Percentiles rank a stretch among this genome's conserved stretches.
Conservation (phyloP, 805 yeast species). For the Candida easanensis region DNA sequence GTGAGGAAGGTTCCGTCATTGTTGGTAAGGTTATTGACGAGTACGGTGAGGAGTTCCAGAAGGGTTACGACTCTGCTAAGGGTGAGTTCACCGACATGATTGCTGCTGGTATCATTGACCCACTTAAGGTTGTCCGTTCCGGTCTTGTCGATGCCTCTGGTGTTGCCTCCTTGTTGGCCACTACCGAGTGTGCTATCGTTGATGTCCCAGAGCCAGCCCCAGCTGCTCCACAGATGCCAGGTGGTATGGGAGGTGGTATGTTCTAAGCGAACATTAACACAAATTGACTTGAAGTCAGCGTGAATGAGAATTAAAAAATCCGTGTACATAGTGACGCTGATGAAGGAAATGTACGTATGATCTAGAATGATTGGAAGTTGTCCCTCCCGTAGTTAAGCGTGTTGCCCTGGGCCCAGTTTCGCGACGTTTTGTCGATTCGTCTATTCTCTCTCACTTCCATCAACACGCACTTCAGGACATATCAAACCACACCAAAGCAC, state of each 20-base stretch:
- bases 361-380: background rate
- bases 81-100: slow-evolving; percentile 96
- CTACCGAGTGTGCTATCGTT: slow-evolving; percentile 97
- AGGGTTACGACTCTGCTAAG: slow-evolving; percentile 91
- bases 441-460: background rate
- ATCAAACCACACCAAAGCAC: background rate
- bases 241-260: slow-evolving; percentile 64
- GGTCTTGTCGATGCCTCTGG: slow-evolving; percentile 97
- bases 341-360: background rate
- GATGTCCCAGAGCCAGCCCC: slow-evolving; percentile 86
- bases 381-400: background rate
- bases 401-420: no score
- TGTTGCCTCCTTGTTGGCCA: slow-evolving; percentile 95
- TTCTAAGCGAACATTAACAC: slow-evolving; percentile 17
- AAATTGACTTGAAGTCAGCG: background rate
- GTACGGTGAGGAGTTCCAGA: slow-evolving; percentile 71
- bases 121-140: slow-evolving; percentile 97
- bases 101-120: slow-evolving; percentile 96
- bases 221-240: slow-evolving; percentile 46
- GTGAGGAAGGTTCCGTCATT: slow-evolving; percentile 96
- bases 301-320: background rate
- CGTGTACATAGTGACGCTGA: slow-evolving; percentile 3
- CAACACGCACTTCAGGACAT: no score
- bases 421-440: no score
- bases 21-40: slow-evolving; percentile 74